Base-by-base conservation (phyloP, 1,139 yeast species). In the Yamadazyma mexicana region DNA sequence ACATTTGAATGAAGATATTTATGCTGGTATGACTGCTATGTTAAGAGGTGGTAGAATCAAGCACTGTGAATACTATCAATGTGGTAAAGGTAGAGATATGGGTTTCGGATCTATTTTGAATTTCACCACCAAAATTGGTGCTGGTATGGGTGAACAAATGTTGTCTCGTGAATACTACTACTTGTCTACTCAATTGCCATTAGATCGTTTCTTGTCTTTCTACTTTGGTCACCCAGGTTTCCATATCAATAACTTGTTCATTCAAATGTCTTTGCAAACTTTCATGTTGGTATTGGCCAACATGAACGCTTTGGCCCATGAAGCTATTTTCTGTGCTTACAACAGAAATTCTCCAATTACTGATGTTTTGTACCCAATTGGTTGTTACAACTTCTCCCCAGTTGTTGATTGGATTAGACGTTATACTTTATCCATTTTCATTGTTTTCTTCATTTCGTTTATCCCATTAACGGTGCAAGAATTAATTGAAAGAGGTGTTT, bases 101-200 rank as follows among this genome's bases (percentile, higher is more conserved):
- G 98, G 98, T 73, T 92, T 92, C 68, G 97, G 97, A 49, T 91
- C 98, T 31, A 89, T 92, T 78, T 81, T 92, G 76, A 92, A 92
- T 72, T 92, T 92, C 82, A 92, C 98, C 27, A 92, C 98, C 46
- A 92, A 92, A 78, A 92, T 92, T 82, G 98, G 98, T 77, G 96
- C 98, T 59, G 98, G 98, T 86, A 92, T 92, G 98, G 98, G 98
- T 72, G 98, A 92, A 71, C 98, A 92, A 71, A 91, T 92, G 94
- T 76, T 92, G 61, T 89, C 97, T 43, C 87, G 98, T 75, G 98
- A 92, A 69, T 92, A 92, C 73, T 92, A 91, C 71, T 92, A 92
- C 68, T 75, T 92, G 64, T 96, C 98, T 55, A 92, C 98, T 46
- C 98, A 92, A 69, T 79, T 92, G 56, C 98, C 98, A 43, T 75